phyloP scores from a whole-genome alignment of 2,329 filamentous ascomycete species.

The Blastomyces emzantsi region DNA sequence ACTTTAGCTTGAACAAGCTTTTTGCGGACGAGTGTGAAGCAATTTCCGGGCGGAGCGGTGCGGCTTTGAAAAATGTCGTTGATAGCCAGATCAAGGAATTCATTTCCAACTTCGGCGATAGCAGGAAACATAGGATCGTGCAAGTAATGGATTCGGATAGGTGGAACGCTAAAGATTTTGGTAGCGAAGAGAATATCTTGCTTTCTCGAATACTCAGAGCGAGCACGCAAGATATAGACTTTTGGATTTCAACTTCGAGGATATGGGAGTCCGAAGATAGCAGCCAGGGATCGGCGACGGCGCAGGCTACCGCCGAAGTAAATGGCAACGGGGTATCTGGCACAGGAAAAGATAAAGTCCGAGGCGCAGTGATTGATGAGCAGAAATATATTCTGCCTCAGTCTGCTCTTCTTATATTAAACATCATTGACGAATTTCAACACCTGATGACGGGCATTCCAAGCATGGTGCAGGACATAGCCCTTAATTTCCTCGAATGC shows the following conservation, averaged over 20 bases:
- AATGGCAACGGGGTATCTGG: slow-evolving; percentile 25
- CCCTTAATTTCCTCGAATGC: slow-evolving; percentile 69
- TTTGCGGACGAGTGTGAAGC: slow-evolving; percentile 61
- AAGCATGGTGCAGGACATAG: slow-evolving; percentile 78
- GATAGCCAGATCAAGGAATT: slow-evolving; percentile 56
- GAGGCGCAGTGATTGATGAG: slow-evolving; percentile 69
- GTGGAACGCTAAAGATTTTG: slow-evolving; percentile 58
- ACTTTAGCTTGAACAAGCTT: slow-evolving; percentile 54
- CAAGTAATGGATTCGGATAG: slow-evolving; percentile 52
- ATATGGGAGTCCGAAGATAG: slow-evolving; percentile 41
- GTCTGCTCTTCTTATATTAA: slow-evolving; percentile 71
- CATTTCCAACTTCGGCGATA: slow-evolving; percentile 49
- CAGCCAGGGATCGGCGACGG: slow-evolving; percentile 19
- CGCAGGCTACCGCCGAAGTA: slow-evolving; percentile 30
- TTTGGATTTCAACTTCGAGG: slow-evolving; percentile 44
- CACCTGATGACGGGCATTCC: slow-evolving; percentile 77
- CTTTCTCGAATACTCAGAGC: slow-evolving; percentile 48
- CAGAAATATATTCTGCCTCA: slow-evolving; percentile 79
- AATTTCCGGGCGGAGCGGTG: slow-evolving; percentile 53
- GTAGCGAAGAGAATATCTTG: slow-evolving; percentile 42
- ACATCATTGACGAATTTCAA: slow-evolving; percentile 72
- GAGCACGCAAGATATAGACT: slow-evolving; percentile 49
- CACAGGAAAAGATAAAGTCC: slow-evolving; percentile 52
- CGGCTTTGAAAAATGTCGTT: slow-evolving; percentile 51
- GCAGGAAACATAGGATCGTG: slow-evolving; percentile 49